Evolutionary conservation across 495 filamentous ascomycete genomes (phyloP), one percentile per base, ranked within the genome.

Genomic region (Staphylotrichum longicolle): DNA sequence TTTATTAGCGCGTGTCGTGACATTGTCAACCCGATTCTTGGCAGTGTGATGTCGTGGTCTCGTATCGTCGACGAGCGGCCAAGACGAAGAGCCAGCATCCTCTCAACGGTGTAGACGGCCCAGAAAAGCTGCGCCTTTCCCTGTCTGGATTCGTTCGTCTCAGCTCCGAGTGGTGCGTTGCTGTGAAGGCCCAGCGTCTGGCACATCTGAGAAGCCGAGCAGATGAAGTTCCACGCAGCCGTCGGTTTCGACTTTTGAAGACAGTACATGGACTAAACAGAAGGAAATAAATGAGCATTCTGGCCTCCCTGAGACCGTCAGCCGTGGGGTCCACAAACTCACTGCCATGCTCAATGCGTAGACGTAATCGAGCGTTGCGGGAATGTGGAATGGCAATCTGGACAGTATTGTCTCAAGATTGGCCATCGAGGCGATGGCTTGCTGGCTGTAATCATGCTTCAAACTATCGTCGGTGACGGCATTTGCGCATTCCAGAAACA

Each of bases 121-220:
- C 86, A 89, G 65, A 89, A 89, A 2, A 86, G 63, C 76, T 67
- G 6, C 54, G 46, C 5, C 30, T n/a, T 5, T 30, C 42, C 2
- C 35, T 6, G 0, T 75, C 68, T 33, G 74, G 77, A 69, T 45
- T 83, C 82, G 46, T 79, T 62, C n/a, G 78, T 27, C 20, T 27
- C 20, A 27, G 20, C 20, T 27, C 20, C 77, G 75, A 82, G 82
- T 5, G 80, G 79, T 7, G 75, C 75, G 2, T 74, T 66, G 30
- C 84, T 81, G 61, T 89, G 85, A 54, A 83, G 86, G 5, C 85
- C 86, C 0, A 87, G 75, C 0, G 78, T 82, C 62, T 86, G 82
- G 66, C 84, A 86, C 50, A 88, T 72, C 11, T 82, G 77, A 4
- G 80, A 80, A 1, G 85, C 86, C 5, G 74, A 79, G 1, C 81